These are phyloP conservation scores for Novakomyces olei DNA, from an alignment of 805 yeast genomes.

Conservation along the genomic window DNA sequence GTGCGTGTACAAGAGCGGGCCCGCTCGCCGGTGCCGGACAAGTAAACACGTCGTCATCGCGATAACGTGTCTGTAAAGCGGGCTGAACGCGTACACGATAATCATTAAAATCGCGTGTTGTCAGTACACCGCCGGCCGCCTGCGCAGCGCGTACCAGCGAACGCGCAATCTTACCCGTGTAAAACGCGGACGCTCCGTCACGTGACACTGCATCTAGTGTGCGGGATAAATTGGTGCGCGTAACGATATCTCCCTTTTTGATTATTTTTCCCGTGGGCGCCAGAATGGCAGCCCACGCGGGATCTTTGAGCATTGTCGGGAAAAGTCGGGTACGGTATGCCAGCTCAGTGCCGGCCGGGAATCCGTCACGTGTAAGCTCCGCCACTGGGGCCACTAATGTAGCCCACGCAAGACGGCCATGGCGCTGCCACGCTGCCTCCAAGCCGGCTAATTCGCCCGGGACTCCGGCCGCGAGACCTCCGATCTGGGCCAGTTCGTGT, in stretches of 20 bases:
- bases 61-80: slow-evolving; percentile 22
- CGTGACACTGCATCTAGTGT: slow-evolving; percentile 47
- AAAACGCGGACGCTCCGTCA: slow-evolving; percentile 64
- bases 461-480: slow-evolving; percentile 71
- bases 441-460: slow-evolving; percentile 87
- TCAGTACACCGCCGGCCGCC: slow-evolving; percentile 43
- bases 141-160: slow-evolving; percentile 30
- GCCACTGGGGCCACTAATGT: slow-evolving; percentile 59
- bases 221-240: slow-evolving; percentile 38
- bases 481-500: slow-evolving; percentile 32
- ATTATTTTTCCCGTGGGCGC: slow-evolving; percentile 14
- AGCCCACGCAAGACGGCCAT: slow-evolving; percentile 49
- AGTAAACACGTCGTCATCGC: slow-evolving; percentile 27
- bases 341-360: slow-evolving; percentile 27
- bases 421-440: slow-evolving; percentile 33
- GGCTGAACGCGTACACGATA: slow-evolving; percentile 32
- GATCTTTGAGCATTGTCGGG: no score
- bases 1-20: slow-evolving; percentile 53
- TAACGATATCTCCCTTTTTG: slow-evolving; percentile 35
- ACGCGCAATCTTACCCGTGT: slow-evolving; percentile 56
- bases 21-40: slow-evolving; percentile 67
- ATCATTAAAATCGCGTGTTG: slow-evolving; percentile 37
- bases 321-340: slow-evolving; percentile 22
- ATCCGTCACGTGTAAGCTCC: slow-evolving; percentile 42
- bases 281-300: slow-evolving; percentile 16